Base-by-base conservation (phyloP, 768 basidiomycete genomes). In the Panaeolus cyanescens region DNA sequence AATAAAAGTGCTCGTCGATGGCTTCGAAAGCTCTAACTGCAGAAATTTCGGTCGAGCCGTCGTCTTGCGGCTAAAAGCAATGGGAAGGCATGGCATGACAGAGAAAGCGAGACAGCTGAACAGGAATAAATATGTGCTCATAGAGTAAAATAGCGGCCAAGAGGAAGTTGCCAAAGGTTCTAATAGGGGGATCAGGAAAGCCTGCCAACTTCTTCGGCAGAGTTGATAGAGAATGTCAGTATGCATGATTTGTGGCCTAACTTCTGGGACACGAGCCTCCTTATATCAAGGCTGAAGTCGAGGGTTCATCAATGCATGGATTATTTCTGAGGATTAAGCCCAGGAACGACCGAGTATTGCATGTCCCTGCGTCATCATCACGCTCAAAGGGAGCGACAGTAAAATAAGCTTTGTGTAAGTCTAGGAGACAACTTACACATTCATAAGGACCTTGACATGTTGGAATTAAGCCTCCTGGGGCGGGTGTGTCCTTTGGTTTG, bases 1-100 rank as follows among this genome's bases (percentile, higher is more conserved):
- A 59, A 80, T 75, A 68, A 85, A 87, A 39, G 73, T 73, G 45
- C 12, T 28, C 19, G 3, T 50, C 8, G 71, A 67, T 17, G 75
- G 70, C 36, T 67, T 67, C 31, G 55, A 63, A 42, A 59, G 56
- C 19, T 50, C 20, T 19, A 59, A 32, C 20, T 56, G 17, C 12
- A 10, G 9, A 10, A 15, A 6, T 15, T 9, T 50, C 12, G 25
- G 25, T 50, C 45, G 45, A n/a, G 45, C 3, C 30, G 45, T 50
- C 25, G 3, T 28, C 22, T 28, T 15, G 25, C 45, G 45, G 30
- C 7, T 13, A 6, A 50, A 50, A 28, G 15, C 5, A 28, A 50
- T 8, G 45, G 25, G 22, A 15, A 12, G 30, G 9, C 12, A 28
- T 15, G 45, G 5, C 15, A 13, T 13, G 25, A 15, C 15, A 17